Base-by-base conservation (phyloP, 78 protist species). In the Emiliania huxleyi region DNA sequence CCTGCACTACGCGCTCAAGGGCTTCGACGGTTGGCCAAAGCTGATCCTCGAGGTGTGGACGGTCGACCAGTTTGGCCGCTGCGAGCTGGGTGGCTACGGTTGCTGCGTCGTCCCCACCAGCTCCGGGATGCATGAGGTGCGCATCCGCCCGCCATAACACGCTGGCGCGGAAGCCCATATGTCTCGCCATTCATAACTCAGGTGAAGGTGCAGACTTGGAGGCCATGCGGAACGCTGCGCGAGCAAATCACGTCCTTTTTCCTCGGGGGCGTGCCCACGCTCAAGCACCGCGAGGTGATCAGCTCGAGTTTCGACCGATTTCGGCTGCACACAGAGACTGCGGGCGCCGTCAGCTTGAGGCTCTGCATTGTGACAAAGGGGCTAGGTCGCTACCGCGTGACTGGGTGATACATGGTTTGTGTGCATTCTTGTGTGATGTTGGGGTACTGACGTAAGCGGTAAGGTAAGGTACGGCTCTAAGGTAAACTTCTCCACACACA, bases 21-120 rank as follows among this genome's bases (percentile, higher is more conserved):
- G 85, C 48, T 40, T 77, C 48, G 85, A 77, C 29, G 85, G 85
- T 29, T 77, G 85, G 85, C 85, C 85, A 33, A 11, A 33, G 48
- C 18, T 77, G 33, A 21, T 2, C 85, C 11, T 77, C 85, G 85
- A 77, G 85, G 85, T 77, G 48, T 77, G n/a, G 23, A 48, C 46
- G 11, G 48, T 77, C 33, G 85, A 77, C 46, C 2, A 19, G 23
- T 37, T 2, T 21, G 85, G 85, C 0, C 43, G 85, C 2, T 22
- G 25, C 44, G 85, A 77, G 85, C 44, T 77, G 3, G 83, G 83
- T 35, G 42, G 85, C 26, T 77, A 77, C 85, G 85, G 85, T 33
- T 40, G 46, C 48, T 77, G 85, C 46, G 40, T 40, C 29, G 46
- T 77, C 18, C 85, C 85, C 0, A 77, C 85, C 33, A 15, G 3